These are phyloP conservation scores for Omphalotus olearius DNA, from an alignment of 1,284 basidiomycete genomes.

Conservation along the genomic window DNA sequence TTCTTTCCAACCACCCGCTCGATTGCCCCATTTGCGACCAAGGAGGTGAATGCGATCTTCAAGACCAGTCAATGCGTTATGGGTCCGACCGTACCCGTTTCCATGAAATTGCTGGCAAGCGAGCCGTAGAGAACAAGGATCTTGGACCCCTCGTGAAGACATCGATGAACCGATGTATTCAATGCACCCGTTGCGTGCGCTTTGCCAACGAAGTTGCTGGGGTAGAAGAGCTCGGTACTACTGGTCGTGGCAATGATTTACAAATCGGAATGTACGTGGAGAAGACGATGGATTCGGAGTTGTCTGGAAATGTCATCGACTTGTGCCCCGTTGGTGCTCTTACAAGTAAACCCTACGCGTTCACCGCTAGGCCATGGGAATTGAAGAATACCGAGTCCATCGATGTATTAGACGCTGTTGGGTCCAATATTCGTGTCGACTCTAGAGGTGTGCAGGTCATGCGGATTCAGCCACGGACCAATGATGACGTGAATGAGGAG, in stretches of 20 bases:
- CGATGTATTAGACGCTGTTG: slow-evolving; percentile 97
- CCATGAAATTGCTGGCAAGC: slow-evolving; percentile 97
- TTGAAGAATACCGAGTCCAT: slow-evolving; percentile 97
- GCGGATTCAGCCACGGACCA: slow-evolving; percentile 94
- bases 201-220: slow-evolving; percentile 99
- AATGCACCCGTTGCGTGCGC: slow-evolving; percentile 98
- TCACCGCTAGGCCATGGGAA: slow-evolving; percentile 97
- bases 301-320: slow-evolving; percentile 97
- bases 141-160: slow-evolving; percentile 98
- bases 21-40: slow-evolving; percentile 99
- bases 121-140: slow-evolving; percentile 98
- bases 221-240: slow-evolving; percentile 95
- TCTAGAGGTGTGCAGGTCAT: slow-evolving; percentile 96
- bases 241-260: slow-evolving; percentile 96
- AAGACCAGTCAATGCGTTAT: slow-evolving; percentile 99
- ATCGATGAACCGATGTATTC: slow-evolving; percentile 99
- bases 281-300: slow-evolving; percentile 96
- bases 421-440: slow-evolving; percentile 96
- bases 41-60: slow-evolving; percentile 97
- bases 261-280: slow-evolving; percentile 99
- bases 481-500: slow-evolving; percentile 99
- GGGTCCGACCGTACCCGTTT: slow-evolving; percentile 96
- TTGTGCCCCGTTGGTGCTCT: slow-evolving; percentile 97
- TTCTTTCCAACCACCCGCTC: slow-evolving; percentile 95
- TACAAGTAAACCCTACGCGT: slow-evolving; percentile 97